Evolutionary conservation across 2,329 filamentous ascomycete species (phyloP), one percentile per base, ranked within the genome.

Genomic region (Xylaria sp.): DNA sequence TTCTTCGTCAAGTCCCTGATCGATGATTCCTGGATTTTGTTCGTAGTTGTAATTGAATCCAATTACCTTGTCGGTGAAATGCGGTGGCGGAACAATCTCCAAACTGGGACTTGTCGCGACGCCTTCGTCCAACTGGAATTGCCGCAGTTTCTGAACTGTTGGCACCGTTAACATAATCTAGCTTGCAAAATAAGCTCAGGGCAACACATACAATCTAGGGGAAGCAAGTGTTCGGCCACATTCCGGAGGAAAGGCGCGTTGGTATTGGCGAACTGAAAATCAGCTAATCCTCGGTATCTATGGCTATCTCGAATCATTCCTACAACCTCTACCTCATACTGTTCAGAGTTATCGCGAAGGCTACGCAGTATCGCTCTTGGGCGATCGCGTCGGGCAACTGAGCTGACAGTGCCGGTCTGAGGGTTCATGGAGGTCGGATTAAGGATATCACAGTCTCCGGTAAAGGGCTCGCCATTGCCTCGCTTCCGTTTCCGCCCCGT

Each of bases 401-500:
- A 85, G 46, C 69, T 73, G 14, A 82, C 76, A 17, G 74, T 66
- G 23, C 73, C 64, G 21, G 66, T 60, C 38, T 67, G 57, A 11
- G 67, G 61, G 28, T 57, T 64, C 2, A 56, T 17, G 1, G 61
- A 38, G 31, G 69, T 66, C 33, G 67, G 60, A 57, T 76, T 71
- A 2, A 73, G 49, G 15, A 77, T 66, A 12, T 79, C 72, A 4
- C 77, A 37, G 53, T 80, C 77, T 3, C 82, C 82, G 42, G 82
- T 77, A 72, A 87, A 94, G 0, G 89, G 87, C 4, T 83, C 89
- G 58, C 88, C 75, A 4, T 87, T 87, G n/a, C 92, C 93, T 69
- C 89, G 84, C 78, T 94, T 97, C 61, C 94, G 86, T 77, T 91
- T 96, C 63, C 92, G 86, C 2, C 94, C 94, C 2, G 93, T 97